Conservation (phyloP, 2,329 filamentous ascomycete species). For the Cephalotrichum gorgonifer region DNA sequence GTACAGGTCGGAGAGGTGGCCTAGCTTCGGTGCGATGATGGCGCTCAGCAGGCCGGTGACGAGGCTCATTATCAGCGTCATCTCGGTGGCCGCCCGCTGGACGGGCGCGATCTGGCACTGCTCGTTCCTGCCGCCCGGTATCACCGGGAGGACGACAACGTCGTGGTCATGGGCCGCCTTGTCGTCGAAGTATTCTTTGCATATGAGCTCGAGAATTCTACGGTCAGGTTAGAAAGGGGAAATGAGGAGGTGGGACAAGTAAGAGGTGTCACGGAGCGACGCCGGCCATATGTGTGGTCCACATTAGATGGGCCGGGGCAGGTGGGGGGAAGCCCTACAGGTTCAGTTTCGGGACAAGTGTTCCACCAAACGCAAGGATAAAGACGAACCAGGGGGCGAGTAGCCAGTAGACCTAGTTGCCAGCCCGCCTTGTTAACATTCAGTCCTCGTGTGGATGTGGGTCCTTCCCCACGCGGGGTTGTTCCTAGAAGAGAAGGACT, state of each 20-base stretch:
- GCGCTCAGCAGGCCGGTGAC: slow-evolving; percentile 69
- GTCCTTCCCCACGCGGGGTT: too few species aligned
- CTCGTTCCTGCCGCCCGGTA: slow-evolving; percentile 59
- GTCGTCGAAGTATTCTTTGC: slow-evolving; percentile 71
- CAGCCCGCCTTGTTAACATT: background rate
- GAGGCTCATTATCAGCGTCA: slow-evolving; percentile 67
- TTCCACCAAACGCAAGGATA: slow-evolving; percentile 76
- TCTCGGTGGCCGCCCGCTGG: slow-evolving; percentile 64
- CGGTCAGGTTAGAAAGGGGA: slow-evolving; percentile 7
- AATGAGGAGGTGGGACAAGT: too few species aligned
- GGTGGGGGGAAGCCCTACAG: slow-evolving; percentile 37
- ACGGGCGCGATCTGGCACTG: slow-evolving; percentile 76
- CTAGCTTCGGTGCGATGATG: slow-evolving; percentile 71
- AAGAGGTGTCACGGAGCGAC: too few species aligned
- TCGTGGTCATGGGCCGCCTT: slow-evolving; percentile 45
- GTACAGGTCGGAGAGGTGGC: slow-evolving; percentile 76
- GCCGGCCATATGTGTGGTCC: too few species aligned
- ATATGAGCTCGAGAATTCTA: slow-evolving; percentile 73
- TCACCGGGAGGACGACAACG: slow-evolving; percentile 51
- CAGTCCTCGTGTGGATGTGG: too few species aligned
- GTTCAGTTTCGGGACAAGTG: slow-evolving; percentile 79
- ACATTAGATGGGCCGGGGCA: too few species aligned
- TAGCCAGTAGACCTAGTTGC: slow-evolving; percentile 67
- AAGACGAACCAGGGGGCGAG: slow-evolving; percentile 71
- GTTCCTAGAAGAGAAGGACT: too few species aligned